A percentile compares a stretch with the other conserved stretches of the same genome.
Evolutionary conservation across 192 early-diverging fungal species (phyloP).

Genomic region (Coemansia sp.): DNA sequence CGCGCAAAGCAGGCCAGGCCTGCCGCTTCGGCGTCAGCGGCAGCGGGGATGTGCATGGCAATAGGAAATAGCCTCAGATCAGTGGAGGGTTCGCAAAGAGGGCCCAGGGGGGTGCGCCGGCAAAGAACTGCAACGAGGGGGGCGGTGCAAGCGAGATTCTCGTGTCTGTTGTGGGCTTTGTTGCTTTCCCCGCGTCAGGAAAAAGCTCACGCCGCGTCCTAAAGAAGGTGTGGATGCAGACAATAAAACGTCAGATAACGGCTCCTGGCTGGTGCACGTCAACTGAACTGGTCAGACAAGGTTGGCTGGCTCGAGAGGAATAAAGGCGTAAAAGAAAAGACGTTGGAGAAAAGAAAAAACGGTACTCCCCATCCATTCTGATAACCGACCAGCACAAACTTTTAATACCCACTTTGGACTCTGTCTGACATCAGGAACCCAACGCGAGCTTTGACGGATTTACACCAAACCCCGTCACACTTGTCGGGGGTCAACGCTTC

Average conservation of each 20-base stretch:
- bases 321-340: not conserved
- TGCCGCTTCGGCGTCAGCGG: constrained; percentile 5
- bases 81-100: constrained; percentile 14
- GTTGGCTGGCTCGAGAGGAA: not conserved
- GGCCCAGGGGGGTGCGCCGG: constrained; percentile 45
- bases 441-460: no score
- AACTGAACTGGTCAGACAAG: not conserved
- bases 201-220: constrained; percentile 22
- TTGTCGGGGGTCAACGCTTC: no score
- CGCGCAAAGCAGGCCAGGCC: constrained; percentile 1
- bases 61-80: not conserved
- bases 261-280: no score
- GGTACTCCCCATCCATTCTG: no score
- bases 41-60: constrained; percentile 20
- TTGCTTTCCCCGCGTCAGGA: constrained; percentile 26
- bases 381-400: no score
- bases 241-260: not conserved
- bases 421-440: no score
- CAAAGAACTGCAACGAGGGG: constrained; percentile 31
- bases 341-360: no score
- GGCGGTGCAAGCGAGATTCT: constrained; percentile 24
- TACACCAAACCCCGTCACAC: no score
- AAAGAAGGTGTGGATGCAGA: not conserved
- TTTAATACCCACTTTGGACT: no score
- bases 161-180: constrained; percentile 9